A percentile compares a stretch with the other conserved stretches of the same genome.
phyloP scores from a whole-genome alignment of 148 eudicot species.

The Polygonum maritimum region DNA sequence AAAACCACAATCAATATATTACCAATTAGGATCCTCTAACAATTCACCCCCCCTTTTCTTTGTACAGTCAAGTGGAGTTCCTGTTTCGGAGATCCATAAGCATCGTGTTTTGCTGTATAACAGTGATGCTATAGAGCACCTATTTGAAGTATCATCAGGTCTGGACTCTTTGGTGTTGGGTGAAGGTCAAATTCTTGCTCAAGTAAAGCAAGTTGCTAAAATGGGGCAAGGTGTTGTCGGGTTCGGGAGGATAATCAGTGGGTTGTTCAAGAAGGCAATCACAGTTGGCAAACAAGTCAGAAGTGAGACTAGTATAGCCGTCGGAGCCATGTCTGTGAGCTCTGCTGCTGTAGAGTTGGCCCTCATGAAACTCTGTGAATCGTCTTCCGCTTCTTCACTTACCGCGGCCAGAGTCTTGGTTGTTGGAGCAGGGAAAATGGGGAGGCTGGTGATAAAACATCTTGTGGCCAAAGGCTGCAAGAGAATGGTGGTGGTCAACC shows the following conservation, averaged over 20 bases:
- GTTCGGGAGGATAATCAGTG: constrained; percentile 85
- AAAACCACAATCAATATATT: no score
- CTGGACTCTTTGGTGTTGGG: constrained; percentile 83
- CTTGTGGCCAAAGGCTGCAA: constrained; percentile 87
- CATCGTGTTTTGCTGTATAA: constrained; percentile 73
- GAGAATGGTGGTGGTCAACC: constrained; percentile 73
- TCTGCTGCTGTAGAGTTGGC: constrained; percentile 94
- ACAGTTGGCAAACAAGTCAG: constrained; percentile 80
- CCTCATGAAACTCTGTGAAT: constrained; percentile 64
- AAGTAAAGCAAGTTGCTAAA: constrained; percentile 87
- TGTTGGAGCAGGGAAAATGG: constrained; percentile 92
- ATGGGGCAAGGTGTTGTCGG: constrained; percentile 84
- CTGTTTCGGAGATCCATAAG: constrained; percentile 64
- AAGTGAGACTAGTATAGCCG: constrained; percentile 71
- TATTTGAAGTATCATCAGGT: constrained; percentile 92
- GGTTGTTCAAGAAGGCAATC: constrained; percentile 83
- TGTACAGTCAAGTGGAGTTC: constrained; percentile 72
- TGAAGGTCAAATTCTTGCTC: constrained; percentile 93
- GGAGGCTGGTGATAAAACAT: constrained; percentile 84
- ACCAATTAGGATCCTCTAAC: no score
- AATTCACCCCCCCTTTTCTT: background rate
- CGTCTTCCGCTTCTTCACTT: constrained; percentile 29
- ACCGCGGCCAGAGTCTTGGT: constrained; percentile 61
- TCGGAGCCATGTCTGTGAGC: constrained; percentile 64
- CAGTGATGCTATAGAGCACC: constrained; percentile 76